A percentile compares a stretch with the other conserved stretches of the same genome.
Conservation (phyloP, 179 eudicot genomes). For the Vitellaria paradoxa region DNA sequence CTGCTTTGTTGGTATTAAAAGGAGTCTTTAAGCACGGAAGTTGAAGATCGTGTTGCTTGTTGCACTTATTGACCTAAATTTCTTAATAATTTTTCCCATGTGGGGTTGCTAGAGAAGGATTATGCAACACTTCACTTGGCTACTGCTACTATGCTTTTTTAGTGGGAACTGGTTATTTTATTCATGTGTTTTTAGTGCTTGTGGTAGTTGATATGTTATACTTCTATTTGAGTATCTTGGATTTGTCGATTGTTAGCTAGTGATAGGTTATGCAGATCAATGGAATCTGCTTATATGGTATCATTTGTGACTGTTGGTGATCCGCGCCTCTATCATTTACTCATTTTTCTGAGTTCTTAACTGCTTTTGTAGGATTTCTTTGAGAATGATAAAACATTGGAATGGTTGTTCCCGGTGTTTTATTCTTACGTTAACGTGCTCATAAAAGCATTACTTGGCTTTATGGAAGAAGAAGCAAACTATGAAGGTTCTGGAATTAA, state of each 20-base stretch:
- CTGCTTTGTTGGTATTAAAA: background rate
- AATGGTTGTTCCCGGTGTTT: constrained; percentile 85
- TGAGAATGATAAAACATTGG: constrained; percentile 88
- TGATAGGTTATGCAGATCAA: background rate
- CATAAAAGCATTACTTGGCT: constrained; percentile 87
- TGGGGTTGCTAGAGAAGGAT: background rate
- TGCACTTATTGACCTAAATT: background rate
- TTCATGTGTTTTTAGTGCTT: background rate
- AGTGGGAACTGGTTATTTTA: background rate
- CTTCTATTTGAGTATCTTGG: background rate
- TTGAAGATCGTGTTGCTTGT: background rate
- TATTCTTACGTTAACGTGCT: constrained; percentile 75
- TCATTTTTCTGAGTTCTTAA: background rate
- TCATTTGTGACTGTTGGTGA: constrained; percentile 1
- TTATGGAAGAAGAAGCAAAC: constrained; percentile 76
- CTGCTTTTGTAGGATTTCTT: constrained; percentile 69
- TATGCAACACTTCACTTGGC: background rate
- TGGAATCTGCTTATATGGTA: background rate
- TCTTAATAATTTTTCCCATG: background rate
- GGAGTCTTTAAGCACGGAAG: background rate
- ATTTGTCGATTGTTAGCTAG: background rate
- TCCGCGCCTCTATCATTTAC: background rate
- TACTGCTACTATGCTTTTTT: background rate
- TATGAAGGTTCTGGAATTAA: constrained; percentile 77
- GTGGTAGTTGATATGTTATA: background rate